These are phyloP conservation scores for Trichoderma brevicompactum DNA, from an alignment of 2,329 filamentous ascomycete genomes.

Conservation along the genomic window DNA sequence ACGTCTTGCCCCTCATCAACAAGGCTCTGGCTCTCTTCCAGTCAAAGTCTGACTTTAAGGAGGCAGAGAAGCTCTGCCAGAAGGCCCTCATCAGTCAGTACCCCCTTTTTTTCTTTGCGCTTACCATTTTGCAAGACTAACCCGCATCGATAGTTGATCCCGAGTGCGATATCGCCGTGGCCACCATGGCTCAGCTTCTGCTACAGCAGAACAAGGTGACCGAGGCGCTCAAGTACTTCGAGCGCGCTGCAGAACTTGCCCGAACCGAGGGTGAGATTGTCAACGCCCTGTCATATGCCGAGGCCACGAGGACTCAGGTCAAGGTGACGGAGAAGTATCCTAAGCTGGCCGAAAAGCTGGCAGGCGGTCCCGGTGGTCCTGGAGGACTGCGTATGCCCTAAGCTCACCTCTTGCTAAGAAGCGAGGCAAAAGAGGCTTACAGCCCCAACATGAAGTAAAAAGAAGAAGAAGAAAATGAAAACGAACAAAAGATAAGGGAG, in stretches of 20 bases:
- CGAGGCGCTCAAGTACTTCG: slow-evolving; percentile 94
- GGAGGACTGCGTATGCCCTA: slow-evolving; percentile 45
- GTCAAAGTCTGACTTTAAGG: slow-evolving; percentile 94
- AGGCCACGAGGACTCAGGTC: slow-evolving; percentile 94
- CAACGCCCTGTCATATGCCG: slow-evolving; percentile 94
- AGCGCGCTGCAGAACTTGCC: slow-evolving; percentile 91
- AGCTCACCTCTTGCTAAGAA: slow-evolving; percentile 16
- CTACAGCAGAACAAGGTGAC: slow-evolving; percentile 97
- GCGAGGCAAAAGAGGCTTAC: not conserved
- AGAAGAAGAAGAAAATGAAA: not conserved
- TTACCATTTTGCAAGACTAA: slow-evolving; percentile 40
- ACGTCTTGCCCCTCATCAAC: slow-evolving; percentile 96
- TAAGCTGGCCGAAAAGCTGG: slow-evolving; percentile 72
- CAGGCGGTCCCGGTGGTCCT: slow-evolving; percentile 42
- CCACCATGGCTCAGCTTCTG: slow-evolving; percentile 96
- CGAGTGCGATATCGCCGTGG: slow-evolving; percentile 97
- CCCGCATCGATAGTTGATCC: slow-evolving; percentile 75
- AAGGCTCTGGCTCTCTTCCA: slow-evolving; percentile 97
- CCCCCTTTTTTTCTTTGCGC: not conserved
- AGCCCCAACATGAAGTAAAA: not conserved
- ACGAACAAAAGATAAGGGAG: not conserved
- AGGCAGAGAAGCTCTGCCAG: slow-evolving; percentile 94
- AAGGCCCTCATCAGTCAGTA: slow-evolving; percentile 93
- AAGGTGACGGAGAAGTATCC: slow-evolving; percentile 89
- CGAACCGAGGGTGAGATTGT: slow-evolving; percentile 94